phyloP scores from a whole-genome alignment of 139 green algal genomes.

The Chlamydomonas sp. region DNA sequence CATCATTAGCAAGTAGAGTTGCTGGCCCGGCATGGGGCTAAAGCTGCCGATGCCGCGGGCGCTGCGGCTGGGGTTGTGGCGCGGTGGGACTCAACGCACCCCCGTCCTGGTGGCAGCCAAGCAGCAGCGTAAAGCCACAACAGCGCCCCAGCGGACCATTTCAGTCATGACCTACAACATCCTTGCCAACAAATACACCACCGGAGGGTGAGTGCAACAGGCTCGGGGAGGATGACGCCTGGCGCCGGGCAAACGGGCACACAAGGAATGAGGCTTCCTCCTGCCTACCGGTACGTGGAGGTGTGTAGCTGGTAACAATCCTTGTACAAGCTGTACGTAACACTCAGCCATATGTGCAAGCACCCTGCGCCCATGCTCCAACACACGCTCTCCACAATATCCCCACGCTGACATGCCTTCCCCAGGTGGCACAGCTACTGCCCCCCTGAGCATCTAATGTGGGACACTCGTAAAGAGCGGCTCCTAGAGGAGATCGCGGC shows the following conservation, averaged over 20 bases:
- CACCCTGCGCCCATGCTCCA: too few species aligned
- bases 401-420: neutral
- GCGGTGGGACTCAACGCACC: too few species aligned
- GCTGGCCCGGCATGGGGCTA: too few species aligned
- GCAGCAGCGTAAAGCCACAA: neutral
- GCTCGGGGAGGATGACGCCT: too few species aligned
- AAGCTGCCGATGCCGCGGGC: too few species aligned
- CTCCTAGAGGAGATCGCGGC: slow-evolving; percentile 43
- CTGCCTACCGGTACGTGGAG: too few species aligned
- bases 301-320: neutral
- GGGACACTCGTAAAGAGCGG: slow-evolving; percentile 23
- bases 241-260: too few species aligned
- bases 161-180: slow-evolving; percentile 63
- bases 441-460: slow-evolving; percentile 40
- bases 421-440: slow-evolving; percentile 56
- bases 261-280: too few species aligned
- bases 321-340: neutral
- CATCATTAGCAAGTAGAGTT: too few species aligned
- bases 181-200: slow-evolving; percentile 58
- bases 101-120: too few species aligned
- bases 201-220: slow-evolving; percentile 11
- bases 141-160: neutral
- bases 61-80: too few species aligned
- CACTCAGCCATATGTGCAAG: neutral
- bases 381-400: neutral